Conservation (phyloP, 202 grass and related monocot species). For the Brachypodium distachyon region DNA sequence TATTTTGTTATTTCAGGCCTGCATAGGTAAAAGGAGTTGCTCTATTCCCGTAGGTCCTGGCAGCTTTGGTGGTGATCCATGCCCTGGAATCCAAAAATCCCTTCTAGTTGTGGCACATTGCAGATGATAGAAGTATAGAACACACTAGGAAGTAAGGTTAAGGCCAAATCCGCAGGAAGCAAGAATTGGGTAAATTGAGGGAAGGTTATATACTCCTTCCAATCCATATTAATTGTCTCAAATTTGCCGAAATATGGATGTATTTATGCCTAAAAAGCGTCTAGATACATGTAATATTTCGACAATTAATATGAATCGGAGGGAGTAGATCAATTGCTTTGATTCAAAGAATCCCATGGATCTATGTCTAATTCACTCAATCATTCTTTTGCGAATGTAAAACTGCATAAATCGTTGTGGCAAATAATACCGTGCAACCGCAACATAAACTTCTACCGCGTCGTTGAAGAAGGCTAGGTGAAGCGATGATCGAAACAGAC, state of each 20-base stretch:
- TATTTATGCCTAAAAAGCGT: too few species aligned
- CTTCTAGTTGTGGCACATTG: slow-evolving; percentile 45
- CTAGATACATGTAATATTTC: too few species aligned
- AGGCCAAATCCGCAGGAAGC: not conserved
- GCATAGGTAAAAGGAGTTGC: slow-evolving; percentile 43
- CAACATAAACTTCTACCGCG: not conserved
- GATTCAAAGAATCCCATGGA: not conserved
- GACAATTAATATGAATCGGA: too few species aligned
- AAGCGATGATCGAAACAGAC: not conserved
- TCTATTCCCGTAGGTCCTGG: slow-evolving; percentile 21
- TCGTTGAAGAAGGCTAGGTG: not conserved
- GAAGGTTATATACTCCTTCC: not conserved
- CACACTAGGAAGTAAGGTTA: not conserved
- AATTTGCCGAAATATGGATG: too few species aligned
- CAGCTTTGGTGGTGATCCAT: slow-evolving; percentile 37
- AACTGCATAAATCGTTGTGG: too few species aligned
- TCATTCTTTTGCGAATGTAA: not conserved
- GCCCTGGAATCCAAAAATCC: slow-evolving; percentile 35
- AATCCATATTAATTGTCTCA: too few species aligned
- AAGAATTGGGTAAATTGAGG: not conserved
- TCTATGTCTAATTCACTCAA: not conserved
- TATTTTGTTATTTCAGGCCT: slow-evolving; percentile 27
- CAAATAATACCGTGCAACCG: not conserved
- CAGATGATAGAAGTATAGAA: slow-evolving; percentile 41
- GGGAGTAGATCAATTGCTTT: not conserved